Conservation (phyloP, 805 yeast species). For the Wickerhamiella lipophila region DNA sequence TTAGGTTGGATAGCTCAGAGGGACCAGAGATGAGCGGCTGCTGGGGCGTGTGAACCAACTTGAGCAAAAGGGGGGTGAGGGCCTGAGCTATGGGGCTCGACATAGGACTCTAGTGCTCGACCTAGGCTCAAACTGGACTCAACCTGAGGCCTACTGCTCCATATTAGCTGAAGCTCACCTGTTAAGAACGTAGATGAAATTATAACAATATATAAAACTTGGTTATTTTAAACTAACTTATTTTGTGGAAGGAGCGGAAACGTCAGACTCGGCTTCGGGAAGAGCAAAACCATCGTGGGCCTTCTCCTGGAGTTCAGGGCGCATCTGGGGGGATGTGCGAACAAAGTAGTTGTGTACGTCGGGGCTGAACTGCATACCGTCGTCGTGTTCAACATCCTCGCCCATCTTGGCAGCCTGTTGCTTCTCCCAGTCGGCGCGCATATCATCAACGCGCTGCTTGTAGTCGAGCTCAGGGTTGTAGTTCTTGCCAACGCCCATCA, state of each 20-base stretch:
- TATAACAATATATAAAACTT: not conserved
- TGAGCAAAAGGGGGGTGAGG: too few species aligned
- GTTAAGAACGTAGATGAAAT: too few species aligned
- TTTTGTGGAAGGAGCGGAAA: conserved; percentile 8
- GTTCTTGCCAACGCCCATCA: conserved; percentile 27
- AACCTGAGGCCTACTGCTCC: too few species aligned
- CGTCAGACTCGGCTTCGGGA: conserved; percentile 23
- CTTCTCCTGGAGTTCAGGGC: conserved; percentile 20
- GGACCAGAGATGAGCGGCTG: too few species aligned
- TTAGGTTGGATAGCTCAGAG: not conserved
- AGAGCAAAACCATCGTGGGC: conserved; percentile 24
- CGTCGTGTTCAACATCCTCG: conserved; percentile 20
- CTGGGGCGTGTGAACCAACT: too few species aligned
- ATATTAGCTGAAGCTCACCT: too few species aligned
- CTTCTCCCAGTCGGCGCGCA: conserved; percentile 29
- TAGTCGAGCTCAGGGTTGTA: conserved; percentile 31
- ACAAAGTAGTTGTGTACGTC: conserved; percentile 29
- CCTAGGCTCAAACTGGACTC: too few species aligned
- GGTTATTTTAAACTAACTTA: not conserved
- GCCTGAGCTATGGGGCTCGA: too few species aligned
- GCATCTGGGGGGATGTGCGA: conserved; percentile 28
- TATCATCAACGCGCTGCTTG: conserved; percentile 30
- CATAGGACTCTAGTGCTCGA: too few species aligned
- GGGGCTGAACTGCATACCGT: conserved; percentile 19
- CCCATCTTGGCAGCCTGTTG: conserved; percentile 22